Evolutionary conservation across 495 filamentous ascomycete genomes (phyloP).

Genomic region (Tetracladium setigerum): DNA sequence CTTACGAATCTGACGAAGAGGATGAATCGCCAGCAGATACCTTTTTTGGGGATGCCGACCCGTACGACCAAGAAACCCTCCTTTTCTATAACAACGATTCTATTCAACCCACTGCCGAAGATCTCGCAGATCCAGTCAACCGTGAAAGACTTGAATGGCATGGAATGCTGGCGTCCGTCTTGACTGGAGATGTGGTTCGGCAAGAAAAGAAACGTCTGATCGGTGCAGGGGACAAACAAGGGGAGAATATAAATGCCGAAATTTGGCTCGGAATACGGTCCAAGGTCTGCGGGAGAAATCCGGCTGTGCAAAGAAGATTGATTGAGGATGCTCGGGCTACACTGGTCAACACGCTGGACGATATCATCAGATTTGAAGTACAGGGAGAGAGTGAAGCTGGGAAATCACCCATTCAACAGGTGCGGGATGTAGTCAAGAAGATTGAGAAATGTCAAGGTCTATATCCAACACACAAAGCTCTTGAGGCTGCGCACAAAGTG

Average conservation of each 20-base stretch:
- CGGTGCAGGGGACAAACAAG: conserved; percentile 66
- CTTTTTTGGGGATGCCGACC: conserved; percentile 64
- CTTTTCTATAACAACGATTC: conserved; percentile 83
- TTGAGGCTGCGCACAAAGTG: conserved; percentile 63
- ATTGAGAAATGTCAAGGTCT: conserved; percentile 80
- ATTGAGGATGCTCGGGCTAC: conserved; percentile 69
- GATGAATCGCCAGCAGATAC: conserved; percentile 81
- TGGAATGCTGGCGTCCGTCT: conserved; percentile 88
- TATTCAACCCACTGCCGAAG: conserved; percentile 78
- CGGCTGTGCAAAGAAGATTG: conserved; percentile 73
- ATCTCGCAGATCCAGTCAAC: conserved; percentile 80
- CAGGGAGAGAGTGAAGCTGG: conserved; percentile 89
- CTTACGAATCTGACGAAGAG: conserved; percentile 81
- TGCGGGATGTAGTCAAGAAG: conserved; percentile 78
- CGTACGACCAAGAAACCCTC: conserved; percentile 87
- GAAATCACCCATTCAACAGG: conserved; percentile 76
- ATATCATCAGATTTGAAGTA: conserved; percentile 86
- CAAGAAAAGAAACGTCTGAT: conserved; percentile 95
- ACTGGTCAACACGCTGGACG: conserved; percentile 67
- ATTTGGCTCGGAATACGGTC: conserved; percentile 87
- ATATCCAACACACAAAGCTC: conserved; percentile 69
- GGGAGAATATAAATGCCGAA: conserved; percentile 68
- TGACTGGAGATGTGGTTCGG: conserved; percentile 94
- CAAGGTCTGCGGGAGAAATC: conserved; percentile 70
- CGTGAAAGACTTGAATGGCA: conserved; percentile 96